These are phyloP conservation scores for Leccinum disarticulatum DNA, from an alignment of 768 basidiomycete species.

Conservation along the genomic window DNA sequence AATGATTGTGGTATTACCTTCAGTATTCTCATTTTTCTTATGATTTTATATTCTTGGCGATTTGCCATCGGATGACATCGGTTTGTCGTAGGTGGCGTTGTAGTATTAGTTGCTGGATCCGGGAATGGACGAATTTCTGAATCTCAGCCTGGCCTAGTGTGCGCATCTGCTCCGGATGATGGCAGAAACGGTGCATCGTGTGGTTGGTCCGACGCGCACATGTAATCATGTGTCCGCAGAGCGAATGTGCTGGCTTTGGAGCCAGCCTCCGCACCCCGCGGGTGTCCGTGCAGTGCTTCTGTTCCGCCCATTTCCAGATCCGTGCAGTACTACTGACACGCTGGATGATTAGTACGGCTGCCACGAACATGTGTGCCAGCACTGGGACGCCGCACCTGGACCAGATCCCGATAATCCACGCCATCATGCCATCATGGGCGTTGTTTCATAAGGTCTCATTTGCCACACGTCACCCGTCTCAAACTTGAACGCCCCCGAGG, in stretches of 20 bases:
- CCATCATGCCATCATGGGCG: background rate
- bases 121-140: slow-evolving; percentile 4
- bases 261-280: slow-evolving; percentile 3
- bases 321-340: slow-evolving; percentile 12
- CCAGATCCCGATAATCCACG: slow-evolving; percentile 7
- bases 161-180: background rate
- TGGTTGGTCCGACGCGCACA: background rate
- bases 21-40: slow-evolving; percentile 22
- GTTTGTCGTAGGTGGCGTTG: slow-evolving; percentile 32
- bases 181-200: background rate
- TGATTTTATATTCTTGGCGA: slow-evolving; percentile 32
- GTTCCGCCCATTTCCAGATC: slow-evolving; percentile 22
- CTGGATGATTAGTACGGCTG: background rate
- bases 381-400: background rate
- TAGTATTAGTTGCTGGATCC: slow-evolving; percentile 21
- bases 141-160: background rate
- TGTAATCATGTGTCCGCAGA: background rate
- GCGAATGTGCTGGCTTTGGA: slow-evolving; percentile 3
- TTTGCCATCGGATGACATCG: slow-evolving; percentile 31
- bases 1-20: slow-evolving; percentile 30
- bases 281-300: slow-evolving; percentile 10
- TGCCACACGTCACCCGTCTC: slow-evolving; percentile 7
- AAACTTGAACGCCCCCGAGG: slow-evolving; percentile 1
- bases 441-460: slow-evolving; percentile 1
- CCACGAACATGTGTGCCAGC: slow-evolving; percentile 5